These are phyloP conservation scores for Lentinus polychrous DNA, from an alignment of 1,284 basidiomycete genomes.

Conservation along the genomic window DNA sequence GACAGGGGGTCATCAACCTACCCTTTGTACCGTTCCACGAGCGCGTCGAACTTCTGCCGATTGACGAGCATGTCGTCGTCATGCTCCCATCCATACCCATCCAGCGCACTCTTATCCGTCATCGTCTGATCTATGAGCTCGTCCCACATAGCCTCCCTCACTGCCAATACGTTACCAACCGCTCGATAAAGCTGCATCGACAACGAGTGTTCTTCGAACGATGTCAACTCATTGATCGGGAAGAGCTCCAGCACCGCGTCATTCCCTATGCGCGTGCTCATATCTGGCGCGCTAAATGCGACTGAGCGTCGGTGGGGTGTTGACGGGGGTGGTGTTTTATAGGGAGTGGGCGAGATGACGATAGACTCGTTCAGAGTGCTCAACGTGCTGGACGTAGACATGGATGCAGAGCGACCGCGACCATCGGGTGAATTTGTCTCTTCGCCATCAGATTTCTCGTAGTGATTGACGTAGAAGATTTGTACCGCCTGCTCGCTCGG, in stretches of 20 bases:
- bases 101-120: slow-evolving; percentile 43
- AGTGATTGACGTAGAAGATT: too few species aligned
- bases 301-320: slow-evolving; percentile 18
- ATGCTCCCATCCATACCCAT: slow-evolving; percentile 60
- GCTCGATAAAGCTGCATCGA: slow-evolving; percentile 67
- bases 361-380: not conserved
- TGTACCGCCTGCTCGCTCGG: not conserved
- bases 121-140: slow-evolving; percentile 57
- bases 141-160: slow-evolving; percentile 77
- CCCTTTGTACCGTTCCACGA: slow-evolving; percentile 57
- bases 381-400: not conserved
- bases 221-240: slow-evolving; percentile 36
- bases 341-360: not conserved
- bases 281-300: slow-evolving; percentile 28
- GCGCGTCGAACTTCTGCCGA: slow-evolving; percentile 54
- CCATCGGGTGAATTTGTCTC: too few species aligned
- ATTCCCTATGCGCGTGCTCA: slow-evolving; percentile 31
- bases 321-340: slow-evolving; percentile 10
- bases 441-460: too few species aligned
- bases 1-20: slow-evolving; percentile 25
- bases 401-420: not conserved
- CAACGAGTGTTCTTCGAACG: slow-evolving; percentile 51
- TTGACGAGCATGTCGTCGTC: slow-evolving; percentile 48
- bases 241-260: slow-evolving; percentile 35
- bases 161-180: slow-evolving; percentile 57